Percentiles rank a stretch among this genome's conserved stretches.
phyloP scores from a whole-genome alignment of 306 rosid species.

The Abrus precatorius region DNA sequence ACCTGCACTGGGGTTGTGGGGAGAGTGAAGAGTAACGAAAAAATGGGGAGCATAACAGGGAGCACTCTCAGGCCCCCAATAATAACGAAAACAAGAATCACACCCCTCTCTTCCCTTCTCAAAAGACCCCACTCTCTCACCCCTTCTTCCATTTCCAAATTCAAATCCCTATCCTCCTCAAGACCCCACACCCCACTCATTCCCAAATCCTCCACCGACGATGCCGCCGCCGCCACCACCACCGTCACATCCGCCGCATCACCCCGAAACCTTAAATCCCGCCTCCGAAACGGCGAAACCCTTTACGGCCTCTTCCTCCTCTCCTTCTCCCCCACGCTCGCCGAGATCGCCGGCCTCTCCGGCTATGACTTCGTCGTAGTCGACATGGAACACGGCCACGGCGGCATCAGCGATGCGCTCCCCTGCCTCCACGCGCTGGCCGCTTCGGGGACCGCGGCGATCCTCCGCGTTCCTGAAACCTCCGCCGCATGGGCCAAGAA shows the following conservation, averaged over 20 bases:
- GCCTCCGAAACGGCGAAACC: conserved; percentile 74
- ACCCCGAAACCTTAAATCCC: conserved; percentile 62
- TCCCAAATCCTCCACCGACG: conserved; percentile 53
- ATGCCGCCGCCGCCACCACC: neutral
- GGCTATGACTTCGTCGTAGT: conserved; percentile 83
- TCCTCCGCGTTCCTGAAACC: conserved; percentile 75
- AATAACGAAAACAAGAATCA: neutral
- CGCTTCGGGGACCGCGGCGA: conserved; percentile 69
- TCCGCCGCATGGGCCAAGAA: conserved; percentile 84
- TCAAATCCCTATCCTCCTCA: conserved; percentile 35
- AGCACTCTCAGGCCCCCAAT: neutral
- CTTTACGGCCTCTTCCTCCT: conserved; percentile 85
- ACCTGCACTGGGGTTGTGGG: neutral
- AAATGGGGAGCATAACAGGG: conserved; percentile 40
- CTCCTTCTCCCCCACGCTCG: conserved; percentile 81
- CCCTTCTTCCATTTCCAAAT: conserved; percentile 3
- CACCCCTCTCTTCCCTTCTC: conserved; percentile 19
- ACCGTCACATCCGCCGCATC: neutral
- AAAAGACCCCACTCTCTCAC: neutral
- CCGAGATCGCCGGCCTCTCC: conserved; percentile 80
- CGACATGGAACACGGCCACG: conserved; percentile 93
- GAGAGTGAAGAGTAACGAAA: neutral
- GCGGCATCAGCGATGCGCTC: conserved; percentile 71
- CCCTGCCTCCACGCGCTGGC: conserved; percentile 79
- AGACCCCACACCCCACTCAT: neutral